Conservation (phyloP, 345 rosid species). For the Capsella bursapastoris region DNA sequence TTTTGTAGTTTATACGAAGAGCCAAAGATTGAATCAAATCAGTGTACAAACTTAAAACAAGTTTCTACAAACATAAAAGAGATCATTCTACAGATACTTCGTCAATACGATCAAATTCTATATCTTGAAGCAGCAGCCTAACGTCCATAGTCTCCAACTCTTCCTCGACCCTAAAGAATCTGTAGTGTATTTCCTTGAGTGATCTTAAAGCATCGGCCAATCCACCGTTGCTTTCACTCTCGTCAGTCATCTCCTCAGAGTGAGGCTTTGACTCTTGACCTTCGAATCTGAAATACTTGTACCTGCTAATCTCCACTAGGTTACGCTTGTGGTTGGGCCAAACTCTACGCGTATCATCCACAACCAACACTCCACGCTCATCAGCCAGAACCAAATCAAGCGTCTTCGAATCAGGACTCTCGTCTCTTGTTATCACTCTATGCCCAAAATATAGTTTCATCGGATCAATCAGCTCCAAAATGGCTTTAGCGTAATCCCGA, state of each 20-base stretch:
- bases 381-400: constrained; percentile 38
- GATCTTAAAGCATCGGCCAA: constrained; percentile 50
- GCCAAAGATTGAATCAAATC: constrained; percentile 4
- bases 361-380: constrained; percentile 23
- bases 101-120: background rate
- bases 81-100: background rate
- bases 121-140: constrained; percentile 29
- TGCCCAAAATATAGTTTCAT: constrained; percentile 2
- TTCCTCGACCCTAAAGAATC: constrained; percentile 25
- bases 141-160: constrained; percentile 30
- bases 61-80: background rate
- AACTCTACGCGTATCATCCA: constrained; percentile 27
- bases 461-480: constrained; percentile 35
- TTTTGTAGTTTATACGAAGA: no score
- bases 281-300: constrained; percentile 58
- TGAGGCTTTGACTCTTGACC: constrained; percentile 38
- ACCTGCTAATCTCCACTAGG: constrained; percentile 42
- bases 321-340: constrained; percentile 29
- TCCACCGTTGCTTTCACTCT: constrained; percentile 45
- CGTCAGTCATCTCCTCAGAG: constrained; percentile 54
- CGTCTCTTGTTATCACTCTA: constrained; percentile 29
- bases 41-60: no score
- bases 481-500: background rate
- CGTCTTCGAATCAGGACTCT: constrained; percentile 15
- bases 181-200: constrained; percentile 16